Base-by-base conservation (phyloP, 1,284 basidiomycete genomes). In the Ceratobasidium sp. region DNA sequence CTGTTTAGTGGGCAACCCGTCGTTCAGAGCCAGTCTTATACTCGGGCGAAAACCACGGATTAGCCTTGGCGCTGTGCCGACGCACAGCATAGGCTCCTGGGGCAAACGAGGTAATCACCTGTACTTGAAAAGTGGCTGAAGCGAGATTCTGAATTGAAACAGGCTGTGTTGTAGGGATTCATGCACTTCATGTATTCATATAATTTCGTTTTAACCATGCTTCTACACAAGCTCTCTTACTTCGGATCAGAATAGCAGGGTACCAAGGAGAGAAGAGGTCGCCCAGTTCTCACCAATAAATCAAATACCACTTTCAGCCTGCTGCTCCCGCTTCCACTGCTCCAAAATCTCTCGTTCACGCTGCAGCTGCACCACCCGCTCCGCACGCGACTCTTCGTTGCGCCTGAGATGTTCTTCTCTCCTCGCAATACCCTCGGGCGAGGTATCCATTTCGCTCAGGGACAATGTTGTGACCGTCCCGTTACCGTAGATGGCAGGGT, bases 321-420 rank as follows among this genome's bases (percentile, higher is more conserved):
- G n/a, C 39, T 72, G 43, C 56, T 72, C 69, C 56, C 41, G 46
- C 53, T 31, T 69, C 53, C 54, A 48, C n/a, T 69, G 66, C 54
- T 69, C 66, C n/a, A 69, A 22, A 31, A 58, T 58, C 37, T 41
- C 66, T 37, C 41, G 27, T 34, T 69, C 54, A 16, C 66, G 66
- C 27, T 59, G 24, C 2, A 69, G 39, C 29, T 43, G 27, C 14
- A n/a, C 56, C 29, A 22, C 58, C 1, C 31, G 56, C 19, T n/a
- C n/a, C n/a, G 24, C 54, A 24, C 41, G n/a, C n/a, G n/a, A n/a
- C n/a, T n/a, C 69, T 41, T 72, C 58, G 43, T 13, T 6, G 0
- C 4, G 48, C 39, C 69, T n/a, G n/a, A n/a, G n/a, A n/a, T n/a
- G n/a, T n/a, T 61, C 56, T 16, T 72, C 46, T 9, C 24, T 24